Conservation (phyloP, 2,329 filamentous ascomycete species). For the Malbranchea zuffiana region DNA sequence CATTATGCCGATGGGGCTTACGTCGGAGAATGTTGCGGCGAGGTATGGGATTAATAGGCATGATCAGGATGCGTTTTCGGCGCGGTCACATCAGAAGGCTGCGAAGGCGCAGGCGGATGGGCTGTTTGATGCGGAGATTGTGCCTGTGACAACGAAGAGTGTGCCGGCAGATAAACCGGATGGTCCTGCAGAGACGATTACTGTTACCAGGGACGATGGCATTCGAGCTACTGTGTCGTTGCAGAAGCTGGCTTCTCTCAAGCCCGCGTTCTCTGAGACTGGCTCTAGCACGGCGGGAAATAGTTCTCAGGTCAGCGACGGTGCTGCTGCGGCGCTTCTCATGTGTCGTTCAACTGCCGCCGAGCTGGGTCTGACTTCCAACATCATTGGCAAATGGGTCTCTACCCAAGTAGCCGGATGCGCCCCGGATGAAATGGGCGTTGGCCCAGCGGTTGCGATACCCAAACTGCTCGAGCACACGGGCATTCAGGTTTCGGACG, state of each 20-base stretch:
- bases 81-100: constrained; percentile 62
- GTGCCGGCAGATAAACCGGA: constrained; percentile 53
- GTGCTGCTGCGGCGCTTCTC: constrained; percentile 70
- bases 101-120: constrained; percentile 58
- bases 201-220: constrained; percentile 69
- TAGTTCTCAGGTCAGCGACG: constrained; percentile 73
- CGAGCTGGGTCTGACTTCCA: constrained; percentile 55
- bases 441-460: constrained; percentile 78
- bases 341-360: constrained; percentile 74
- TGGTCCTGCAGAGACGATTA: constrained; percentile 49
- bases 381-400: constrained; percentile 75
- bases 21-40: constrained; percentile 74
- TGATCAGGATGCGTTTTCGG: constrained; percentile 78
- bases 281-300: constrained; percentile 80
- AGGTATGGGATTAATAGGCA: constrained; percentile 61
- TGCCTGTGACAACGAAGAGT: constrained; percentile 63
- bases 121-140: constrained; percentile 65
- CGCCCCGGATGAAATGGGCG: constrained; percentile 83
- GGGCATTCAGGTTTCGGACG: constrained; percentile 56
- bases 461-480: constrained; percentile 64
- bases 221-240: constrained; percentile 57
- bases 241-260: constrained; percentile 65
- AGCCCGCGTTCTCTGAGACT: constrained; percentile 69
- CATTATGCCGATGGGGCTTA: constrained; percentile 89
- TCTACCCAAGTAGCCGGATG: constrained; percentile 66